Evolutionary conservation across 345 rosid genomes (phyloP).

Genomic region (Hypericum androsaemum): DNA sequence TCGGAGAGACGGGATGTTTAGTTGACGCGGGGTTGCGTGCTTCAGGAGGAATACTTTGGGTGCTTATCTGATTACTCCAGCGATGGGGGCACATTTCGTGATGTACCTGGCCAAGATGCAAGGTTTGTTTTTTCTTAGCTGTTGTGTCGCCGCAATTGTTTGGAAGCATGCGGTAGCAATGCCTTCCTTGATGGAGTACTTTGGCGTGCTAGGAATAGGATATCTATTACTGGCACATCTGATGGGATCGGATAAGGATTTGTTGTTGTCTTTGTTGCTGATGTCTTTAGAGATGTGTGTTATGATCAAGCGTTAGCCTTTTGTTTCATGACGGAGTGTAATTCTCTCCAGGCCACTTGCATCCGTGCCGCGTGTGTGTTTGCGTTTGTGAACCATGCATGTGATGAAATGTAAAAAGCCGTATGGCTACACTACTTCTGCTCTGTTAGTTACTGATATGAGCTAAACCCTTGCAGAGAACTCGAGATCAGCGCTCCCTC

Average conservation of each 20-base stretch:
- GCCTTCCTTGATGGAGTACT: too few relatives aligned
- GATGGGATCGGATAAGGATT: too few relatives aligned
- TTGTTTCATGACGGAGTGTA: too few relatives aligned
- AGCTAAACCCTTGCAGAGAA: constrained; percentile 41
- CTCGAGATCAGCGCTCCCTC: constrained; percentile 66
- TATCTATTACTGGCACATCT: too few relatives aligned
- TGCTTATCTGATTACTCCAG: constrained; percentile 77
- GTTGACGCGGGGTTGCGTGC: constrained; percentile 15
- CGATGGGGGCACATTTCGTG: constrained; percentile 83
- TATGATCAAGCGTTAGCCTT: too few relatives aligned
- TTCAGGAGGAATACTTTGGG: constrained; percentile 72
- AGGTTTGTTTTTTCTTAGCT: constrained; percentile 36
- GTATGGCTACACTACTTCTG: background rate
- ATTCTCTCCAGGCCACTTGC: too few relatives aligned
- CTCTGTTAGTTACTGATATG: constrained; percentile 4
- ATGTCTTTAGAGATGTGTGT: too few relatives aligned
- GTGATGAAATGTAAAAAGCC: background rate
- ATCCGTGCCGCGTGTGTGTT: too few relatives aligned
- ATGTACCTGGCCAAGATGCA: constrained; percentile 86
- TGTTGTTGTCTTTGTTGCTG: too few relatives aligned
- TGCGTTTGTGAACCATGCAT: too few relatives aligned
- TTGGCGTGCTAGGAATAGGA: too few relatives aligned
- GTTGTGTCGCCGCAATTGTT: background rate
- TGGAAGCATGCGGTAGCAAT: too few relatives aligned
- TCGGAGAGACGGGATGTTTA: background rate